Evolutionary conservation across 345 rosid genomes (phyloP).

Genomic region (Dipteronia sinensis): DNA sequence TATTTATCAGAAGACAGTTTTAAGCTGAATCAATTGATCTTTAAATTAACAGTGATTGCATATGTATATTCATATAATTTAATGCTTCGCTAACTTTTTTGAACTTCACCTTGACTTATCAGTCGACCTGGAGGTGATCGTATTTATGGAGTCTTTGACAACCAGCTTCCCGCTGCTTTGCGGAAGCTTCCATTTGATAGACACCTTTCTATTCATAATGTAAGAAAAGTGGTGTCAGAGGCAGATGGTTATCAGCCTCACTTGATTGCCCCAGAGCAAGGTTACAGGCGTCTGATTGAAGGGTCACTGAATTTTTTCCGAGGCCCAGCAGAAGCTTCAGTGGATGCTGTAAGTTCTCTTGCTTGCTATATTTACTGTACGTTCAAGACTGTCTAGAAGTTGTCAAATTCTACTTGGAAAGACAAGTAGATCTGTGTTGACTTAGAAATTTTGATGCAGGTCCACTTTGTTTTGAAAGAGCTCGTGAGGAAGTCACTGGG

Average conservation of each 20-base stretch:
- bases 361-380: slow-evolving; percentile 4
- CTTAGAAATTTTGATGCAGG: slow-evolving; percentile 38
- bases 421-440: not conserved
- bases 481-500: slow-evolving; percentile 76
- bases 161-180: slow-evolving; percentile 87
- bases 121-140: slow-evolving; percentile 92
- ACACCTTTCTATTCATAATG: slow-evolving; percentile 78
- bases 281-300: slow-evolving; percentile 75
- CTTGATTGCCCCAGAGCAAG: slow-evolving; percentile 88
- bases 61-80: not conserved
- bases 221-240: slow-evolving; percentile 72
- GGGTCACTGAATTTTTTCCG: slow-evolving; percentile 66
- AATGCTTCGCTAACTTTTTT: not conserved
- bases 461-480: slow-evolving; percentile 77
- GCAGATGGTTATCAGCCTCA: slow-evolving; percentile 94
- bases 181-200: slow-evolving; percentile 90
- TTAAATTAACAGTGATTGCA: not conserved
- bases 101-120: slow-evolving; percentile 16
- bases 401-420: not conserved
- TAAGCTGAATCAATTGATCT: not conserved
- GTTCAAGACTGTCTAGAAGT: not conserved
- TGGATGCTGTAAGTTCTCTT: slow-evolving; percentile 68
- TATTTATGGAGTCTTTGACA: slow-evolving; percentile 79
- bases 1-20: not conserved
- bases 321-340: slow-evolving; percentile 92